phyloP scores from a whole-genome alignment of 2,329 filamentous ascomycete species.

The Penicillium sp. region DNA sequence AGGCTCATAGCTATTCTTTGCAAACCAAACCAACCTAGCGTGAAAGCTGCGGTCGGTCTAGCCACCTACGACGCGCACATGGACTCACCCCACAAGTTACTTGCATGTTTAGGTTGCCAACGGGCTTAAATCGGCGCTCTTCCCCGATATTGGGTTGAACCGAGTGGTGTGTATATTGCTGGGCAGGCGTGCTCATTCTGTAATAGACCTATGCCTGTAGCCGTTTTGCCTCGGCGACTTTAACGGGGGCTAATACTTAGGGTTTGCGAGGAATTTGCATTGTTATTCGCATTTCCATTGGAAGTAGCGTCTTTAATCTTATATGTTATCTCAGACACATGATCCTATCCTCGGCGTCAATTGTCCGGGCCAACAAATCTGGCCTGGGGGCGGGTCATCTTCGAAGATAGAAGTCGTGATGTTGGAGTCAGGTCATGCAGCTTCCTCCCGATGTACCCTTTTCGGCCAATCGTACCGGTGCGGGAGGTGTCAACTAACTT shows the following conservation, averaged over 20 bases:
- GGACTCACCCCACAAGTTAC: neutral
- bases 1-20: neutral
- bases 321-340: too few species aligned
- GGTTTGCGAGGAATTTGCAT: neutral
- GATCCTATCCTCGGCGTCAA: neutral
- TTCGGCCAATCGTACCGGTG: slow-evolving; percentile 40
- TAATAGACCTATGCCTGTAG: slow-evolving; percentile 35
- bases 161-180: neutral
- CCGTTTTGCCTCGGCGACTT: slow-evolving; percentile 38
- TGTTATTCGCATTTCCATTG: neutral
- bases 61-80: neutral
- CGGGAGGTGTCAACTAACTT: too few species aligned
- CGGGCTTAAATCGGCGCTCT: neutral
- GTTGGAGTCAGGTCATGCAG: slow-evolving; percentile 22
- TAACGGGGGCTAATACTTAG: slow-evolving; percentile 25
- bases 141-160: neutral
- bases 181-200: slow-evolving; percentile 18
- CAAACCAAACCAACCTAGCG: neutral
- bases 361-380: slow-evolving; percentile 38
- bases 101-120: neutral
- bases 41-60: too few species aligned
- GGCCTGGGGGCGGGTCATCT: slow-evolving; percentile 40
- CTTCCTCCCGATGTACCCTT: slow-evolving; percentile 30
- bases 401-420: slow-evolving; percentile 37
- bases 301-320: neutral